Evolutionary conservation across 306 rosid species (phyloP), one percentile per base, ranked within the genome.

Genomic region (Cotoneaster glaucophyllus): DNA sequence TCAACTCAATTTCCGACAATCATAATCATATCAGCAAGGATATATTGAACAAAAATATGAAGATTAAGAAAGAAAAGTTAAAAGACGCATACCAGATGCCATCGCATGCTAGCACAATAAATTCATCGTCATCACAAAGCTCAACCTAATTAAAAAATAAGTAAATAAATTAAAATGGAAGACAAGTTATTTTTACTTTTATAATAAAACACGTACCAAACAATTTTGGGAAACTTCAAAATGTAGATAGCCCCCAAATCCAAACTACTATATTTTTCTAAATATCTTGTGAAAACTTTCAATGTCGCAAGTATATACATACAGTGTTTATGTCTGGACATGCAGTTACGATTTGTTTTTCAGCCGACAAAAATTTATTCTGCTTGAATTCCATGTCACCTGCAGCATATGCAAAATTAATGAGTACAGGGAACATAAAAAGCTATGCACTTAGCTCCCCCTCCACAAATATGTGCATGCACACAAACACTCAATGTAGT

Each of bases 301-400:
- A 3, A 45, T 57, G 78, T 53, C 18, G 67, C 56, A 24, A 57
- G 11, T 69, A 9, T 67, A 77, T 73, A 80, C 97, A 74, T 90
- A 95, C 99, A 59, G 91, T 86, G 86, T 84, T 87, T 80, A 95
- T 89, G 80, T 95, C 99, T 14, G 99, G 99, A 82, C 84, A 88
- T 62, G 97, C 97, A 75, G 99, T 90, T 70, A 95, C 82, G 74
- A 89, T 86, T 87, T 92, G 99, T 80, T 86, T 89, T 67, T 95
- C 97, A 74, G 83, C 88, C 4, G 97, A 84, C 79, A 95, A 89
- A 87, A 76, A 89, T 61, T 88, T 95, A 73, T 92, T 95, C 87
- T 89, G 97, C 84, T 95, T 92, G 84, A 92, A 95, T 82, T 95
- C 99, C 92, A 83, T 90, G 89, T 95, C 99, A 79, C 99, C 99